Conservation (phyloP, 2,329 filamentous ascomycete species). For the Pseudohalonectria lignicola region DNA sequence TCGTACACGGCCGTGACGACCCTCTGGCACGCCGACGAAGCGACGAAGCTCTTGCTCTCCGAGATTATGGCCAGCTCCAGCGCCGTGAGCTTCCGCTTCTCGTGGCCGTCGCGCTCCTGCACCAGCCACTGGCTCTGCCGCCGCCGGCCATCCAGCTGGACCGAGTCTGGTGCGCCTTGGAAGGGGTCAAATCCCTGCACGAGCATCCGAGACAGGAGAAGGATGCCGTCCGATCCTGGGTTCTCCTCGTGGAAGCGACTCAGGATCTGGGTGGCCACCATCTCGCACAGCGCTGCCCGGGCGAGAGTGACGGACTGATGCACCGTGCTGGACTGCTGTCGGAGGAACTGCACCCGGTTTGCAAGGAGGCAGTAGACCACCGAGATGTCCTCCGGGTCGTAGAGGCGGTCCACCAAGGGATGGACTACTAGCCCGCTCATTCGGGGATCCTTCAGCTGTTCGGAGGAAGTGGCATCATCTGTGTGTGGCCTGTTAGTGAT, state of each 20-base stretch:
- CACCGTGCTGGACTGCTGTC: slow-evolving; percentile 53
- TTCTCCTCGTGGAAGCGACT: slow-evolving; percentile 60
- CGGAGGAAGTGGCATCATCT: slow-evolving; percentile 35
- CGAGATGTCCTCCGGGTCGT: slow-evolving; percentile 53
- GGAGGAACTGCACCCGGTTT: slow-evolving; percentile 58
- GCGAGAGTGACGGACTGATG: slow-evolving; percentile 61
- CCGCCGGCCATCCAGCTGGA: slow-evolving; percentile 2
- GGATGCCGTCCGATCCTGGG: slow-evolving; percentile 47
- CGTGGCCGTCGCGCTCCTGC: slow-evolving; percentile 25
- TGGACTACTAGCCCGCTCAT: slow-evolving; percentile 57
- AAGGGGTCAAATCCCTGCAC: slow-evolving; percentile 64
- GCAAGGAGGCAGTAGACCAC: slow-evolving; percentile 62
- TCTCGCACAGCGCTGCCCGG: slow-evolving; percentile 56
- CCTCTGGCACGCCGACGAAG: slow-evolving; percentile 68
- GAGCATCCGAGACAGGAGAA: slow-evolving; percentile 56
- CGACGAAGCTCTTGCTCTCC: slow-evolving; percentile 69
- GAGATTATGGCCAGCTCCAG: slow-evolving; percentile 76
- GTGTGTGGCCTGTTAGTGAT: not conserved
- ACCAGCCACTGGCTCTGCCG: slow-evolving; percentile 22
- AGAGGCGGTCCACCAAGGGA: slow-evolving; percentile 58
- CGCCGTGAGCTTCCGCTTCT: slow-evolving; percentile 54
- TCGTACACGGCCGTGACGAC: slow-evolving; percentile 77
- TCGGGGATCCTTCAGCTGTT: slow-evolving; percentile 55
- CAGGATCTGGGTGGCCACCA: slow-evolving; percentile 55
- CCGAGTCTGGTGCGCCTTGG: slow-evolving; percentile 51